Evolutionary conservation across 1,284 basidiomycete species (phyloP), one percentile per base, ranked within the genome.

Genomic region (Thecaphora thlaspeos): DNA sequence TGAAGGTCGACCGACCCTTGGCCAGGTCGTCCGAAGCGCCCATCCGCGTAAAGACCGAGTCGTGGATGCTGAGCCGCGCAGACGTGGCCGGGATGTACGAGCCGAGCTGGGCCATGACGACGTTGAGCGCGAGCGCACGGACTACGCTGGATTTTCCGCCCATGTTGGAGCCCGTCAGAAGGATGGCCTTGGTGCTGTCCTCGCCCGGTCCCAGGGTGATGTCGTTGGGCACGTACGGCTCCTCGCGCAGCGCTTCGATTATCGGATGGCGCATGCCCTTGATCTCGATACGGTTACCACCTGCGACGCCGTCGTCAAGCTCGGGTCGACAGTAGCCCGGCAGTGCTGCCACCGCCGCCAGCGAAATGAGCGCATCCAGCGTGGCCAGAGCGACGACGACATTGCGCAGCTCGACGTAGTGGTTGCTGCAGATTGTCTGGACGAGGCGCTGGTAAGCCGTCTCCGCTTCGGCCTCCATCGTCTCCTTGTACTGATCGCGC

Each of bases 1-100:
- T 92, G 73, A 93, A 94, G 12, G 92, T 96, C 1, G 89, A 91
- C 21, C 90, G 85, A 0, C 90, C 90, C 32, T 87, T 82, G 2
- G 86, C 84, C 30, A 96, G 79, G 61, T 93, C 89, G 73, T 96
- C 93, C 5, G 86, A 87, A 0, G 92, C 92, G 4, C 79, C 79
- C 90, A 91, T 90, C 45, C 94, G 84, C 19, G 90, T 91, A 77
- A 97, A 97, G 10, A 98, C 81, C 59, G 85, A 86, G 79, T 98
- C 94, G 9, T 96, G 88, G 14, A 97, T 81, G 1, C 94, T 92
- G 39, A 98, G 80, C 26, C 81, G 80, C 1, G 90, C 91, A 18
- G 78, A 76, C 44, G 88, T 84, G 23, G 93, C 92, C 1, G 95
- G 95, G 0, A 98, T 91, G 77, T 90, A 98, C 8, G 87, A 89